Base-by-base conservation (phyloP, 2,329 filamentous ascomycete species). In the Fusarium cicatricum region DNA sequence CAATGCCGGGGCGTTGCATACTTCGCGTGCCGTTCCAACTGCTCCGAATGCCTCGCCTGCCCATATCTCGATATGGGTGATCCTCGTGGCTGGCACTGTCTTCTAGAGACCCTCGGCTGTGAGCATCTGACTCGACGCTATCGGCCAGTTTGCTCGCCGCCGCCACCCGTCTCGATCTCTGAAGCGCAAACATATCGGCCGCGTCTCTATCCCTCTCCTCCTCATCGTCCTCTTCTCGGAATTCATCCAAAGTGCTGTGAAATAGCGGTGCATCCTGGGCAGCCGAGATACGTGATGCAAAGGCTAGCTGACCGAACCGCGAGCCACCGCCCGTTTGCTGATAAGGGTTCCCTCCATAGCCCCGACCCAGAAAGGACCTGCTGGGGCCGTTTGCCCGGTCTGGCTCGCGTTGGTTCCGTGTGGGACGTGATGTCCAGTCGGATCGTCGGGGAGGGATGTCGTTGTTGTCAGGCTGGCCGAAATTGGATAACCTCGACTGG, bases 191-290 rank as follows among this genome's bases (percentile, higher is more conserved):
- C 64, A 95, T 88, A 75, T 98, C 95, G n/a, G 92, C 92, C 29
- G 94, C 91, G 71, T 98, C 94, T 48, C 92, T 82, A 67, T 96
- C 91, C 67, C 91, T 88, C 75, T 97, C 92, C 67, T 91, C 90
- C 72, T 95, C 93, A 58, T 98, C 94, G 61, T 97, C 93, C 70
- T 96, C 91, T 75, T 97, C 93, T 58, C 90, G 87, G 62, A 96
- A 95, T 70, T 96, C 92, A 73, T 97, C 92, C 14, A 92, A 85
- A 5, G 91, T 88, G 70, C 92, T 96, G 75, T 95, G 92, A 74
- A 99, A 98, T n/a, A 99, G 81, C 50, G 95, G 95, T 10, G 94
- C 93, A 65, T 92, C 90, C 53, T 91, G 89, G 16, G 81, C 81
- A 38, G 86, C 82, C 5, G 89, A 85, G 57, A 90, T 87, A 44